These are phyloP conservation scores for Calcarisporium arbuscula DNA, from an alignment of 2,329 filamentous ascomycete species.

Conservation along the genomic window DNA sequence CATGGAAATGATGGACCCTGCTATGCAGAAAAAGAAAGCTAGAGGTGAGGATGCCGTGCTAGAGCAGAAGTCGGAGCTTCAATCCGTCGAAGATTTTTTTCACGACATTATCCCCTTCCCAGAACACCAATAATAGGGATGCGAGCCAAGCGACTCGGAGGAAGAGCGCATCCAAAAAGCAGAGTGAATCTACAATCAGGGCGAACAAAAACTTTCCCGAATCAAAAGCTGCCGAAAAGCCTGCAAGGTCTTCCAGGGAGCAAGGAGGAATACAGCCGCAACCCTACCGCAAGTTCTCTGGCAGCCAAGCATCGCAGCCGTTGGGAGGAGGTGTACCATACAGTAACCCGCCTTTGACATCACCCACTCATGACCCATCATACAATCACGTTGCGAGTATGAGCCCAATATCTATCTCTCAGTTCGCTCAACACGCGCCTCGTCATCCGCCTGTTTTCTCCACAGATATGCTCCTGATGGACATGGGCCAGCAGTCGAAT, in stretches of 20 bases:
- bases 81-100: constrained; percentile 95
- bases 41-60: constrained; percentile 81
- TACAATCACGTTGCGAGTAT: constrained; percentile 47
- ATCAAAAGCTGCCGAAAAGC: constrained; percentile 5
- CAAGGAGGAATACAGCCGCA: constrained; percentile 13
- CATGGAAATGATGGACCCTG: constrained; percentile 74
- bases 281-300: constrained; percentile 15
- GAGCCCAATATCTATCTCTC: constrained; percentile 39
- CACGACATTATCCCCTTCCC: constrained; percentile 65
- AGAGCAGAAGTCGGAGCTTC: constrained; percentile 82
- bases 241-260: neutral
- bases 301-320: constrained; percentile 19
- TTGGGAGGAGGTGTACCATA: constrained; percentile 31
- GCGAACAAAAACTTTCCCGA: constrained; percentile 1
- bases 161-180: constrained; percentile 32
- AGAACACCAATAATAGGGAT: constrained; percentile 38
- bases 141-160: constrained; percentile 22
- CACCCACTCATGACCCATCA: constrained; percentile 31
- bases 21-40: constrained; percentile 61
- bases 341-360: constrained; percentile 33
- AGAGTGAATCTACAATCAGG: constrained; percentile 8
- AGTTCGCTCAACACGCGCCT: constrained; percentile 31
- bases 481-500: constrained; percentile 41
- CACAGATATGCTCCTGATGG: constrained; percentile 46
- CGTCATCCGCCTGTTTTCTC: constrained; percentile 38